Evolutionary conservation across 2,329 filamentous ascomycete genomes (phyloP), one percentile per base, ranked within the genome.

Genomic region (Cadophora luteo-olivacea): DNA sequence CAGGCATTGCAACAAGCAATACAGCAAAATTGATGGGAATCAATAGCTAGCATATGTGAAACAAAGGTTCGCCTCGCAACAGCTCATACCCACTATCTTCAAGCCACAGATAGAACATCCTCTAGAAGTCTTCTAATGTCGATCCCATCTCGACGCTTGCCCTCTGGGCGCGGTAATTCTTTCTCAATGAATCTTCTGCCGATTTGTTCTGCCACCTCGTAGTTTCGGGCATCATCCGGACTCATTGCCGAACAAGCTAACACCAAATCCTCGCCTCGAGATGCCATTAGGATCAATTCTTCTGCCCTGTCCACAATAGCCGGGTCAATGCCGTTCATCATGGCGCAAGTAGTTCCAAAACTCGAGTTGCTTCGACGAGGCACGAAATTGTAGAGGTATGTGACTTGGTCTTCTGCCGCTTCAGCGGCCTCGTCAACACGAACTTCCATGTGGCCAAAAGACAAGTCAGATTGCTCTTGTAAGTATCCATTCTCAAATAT

Each of bases 291-390:
- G 25, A 91, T 87, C 45, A 99, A 84, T 8, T 90, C 86, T 71
- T 93, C 90, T 0, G 95, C 94, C 66, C 94, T 87, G 19, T 90
- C 82, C 7, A 97, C 86, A 11, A 98, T 87, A 5, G 85, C 84
- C 22, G 81, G 76, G 36, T 93, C 90, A 16, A 99, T 89, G 0
- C 94, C 94, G 75, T 97, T 97, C 79, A 97, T 87, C 3, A 89
- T 89, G 33, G 96, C 96, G 77, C 96, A 98, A 79, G 87, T 86
- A 33, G 90, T 92, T 0, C 96, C 96, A 75, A 97, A 97, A 76
- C 94, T 97, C 16, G 92, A 91, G 8, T 83, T 88, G 73, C 90
- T 95, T 66, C 90, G 85, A 0, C 94, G 94, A 1, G 82, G 73
- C 4, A 80, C 76, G n/a, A 91, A 80, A 33, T 88, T 91, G 79